Base-by-base conservation (phyloP, 148 eudicot genomes). In the Diospyros kaki region DNA sequence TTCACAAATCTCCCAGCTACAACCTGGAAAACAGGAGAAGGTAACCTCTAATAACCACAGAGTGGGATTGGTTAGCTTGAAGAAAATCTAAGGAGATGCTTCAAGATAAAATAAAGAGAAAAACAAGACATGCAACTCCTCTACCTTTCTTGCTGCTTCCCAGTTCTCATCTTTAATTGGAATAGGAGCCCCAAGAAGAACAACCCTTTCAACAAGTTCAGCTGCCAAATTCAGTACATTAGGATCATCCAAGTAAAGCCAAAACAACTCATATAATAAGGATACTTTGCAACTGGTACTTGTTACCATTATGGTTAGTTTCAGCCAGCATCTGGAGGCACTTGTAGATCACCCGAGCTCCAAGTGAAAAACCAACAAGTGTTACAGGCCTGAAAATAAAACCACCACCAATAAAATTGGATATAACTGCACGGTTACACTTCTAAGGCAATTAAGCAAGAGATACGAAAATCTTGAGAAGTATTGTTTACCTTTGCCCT, bases 1-100 rank as follows among this genome's bases (percentile, higher is more conserved):
- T 95, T 93, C 73, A 91, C 80, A 56, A 93, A 95, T 89, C 99
- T 95, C 60, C 99, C 99, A 75, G 98, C 84, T 61, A 95, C 99
- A 60, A 93, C 80, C 99, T 93, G 86, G 77, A 83, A 72, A 82
- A 77, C 38, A 74, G 72, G 58, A 66, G 54, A 6, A 66, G 64
- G 61, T 52, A 71, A 76, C 71, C 54, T 54, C 68, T 53, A 73
- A 46, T 48, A 11, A n/a, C 61, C 60, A 52, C 58, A 59, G 75
- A 6, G 53, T 6, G 66, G 59, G 54, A 54, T 39, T 70, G 43
- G 3, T 58, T 55, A 11, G 63, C 13, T 40, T 41, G 51, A 69
- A 40, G 43, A 70, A 62, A 42, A 46, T 40, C 46, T 56, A 52
- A 46, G 44, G 45, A 56, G 10, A 12, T 52, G 10, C 39, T 54